These are phyloP conservation scores for Diaporthe sp. DNA, from an alignment of 2,329 filamentous ascomycete species.

Conservation along the genomic window DNA sequence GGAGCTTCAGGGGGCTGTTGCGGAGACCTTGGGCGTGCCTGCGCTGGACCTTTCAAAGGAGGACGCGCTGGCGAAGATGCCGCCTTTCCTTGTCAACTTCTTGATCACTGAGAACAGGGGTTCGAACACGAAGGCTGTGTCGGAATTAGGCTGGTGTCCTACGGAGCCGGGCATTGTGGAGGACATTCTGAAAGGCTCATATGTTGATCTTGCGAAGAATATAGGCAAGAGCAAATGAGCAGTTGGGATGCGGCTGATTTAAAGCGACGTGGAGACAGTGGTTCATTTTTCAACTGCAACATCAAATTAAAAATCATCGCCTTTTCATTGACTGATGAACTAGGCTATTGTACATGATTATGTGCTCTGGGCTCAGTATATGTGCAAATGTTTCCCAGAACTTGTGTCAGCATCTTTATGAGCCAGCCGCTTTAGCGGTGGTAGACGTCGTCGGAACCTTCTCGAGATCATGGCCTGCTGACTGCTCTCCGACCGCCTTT, in stretches of 20 bases:
- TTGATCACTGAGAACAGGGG: conserved; percentile 50
- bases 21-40: conserved; percentile 42
- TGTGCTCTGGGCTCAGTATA: not conserved
- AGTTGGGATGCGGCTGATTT: no score
- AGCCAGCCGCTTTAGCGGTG: not conserved
- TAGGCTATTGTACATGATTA: not conserved
- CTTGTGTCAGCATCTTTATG: not conserved
- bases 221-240: not conserved
- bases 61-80: conserved; percentile 45
- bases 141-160: conserved; percentile 54
- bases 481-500: conserved; percentile 8
- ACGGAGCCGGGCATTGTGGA: conserved; percentile 50
- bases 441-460: conserved; percentile 9
- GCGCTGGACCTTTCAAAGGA: conserved; percentile 43
- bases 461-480: conserved; percentile 4
- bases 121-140: conserved; percentile 52
- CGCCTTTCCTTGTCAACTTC: conserved; percentile 50
- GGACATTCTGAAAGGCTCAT: conserved; percentile 48
- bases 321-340: not conserved
- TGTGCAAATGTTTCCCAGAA: not conserved
- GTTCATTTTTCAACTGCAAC: no score
- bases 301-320: conserved; percentile 1
- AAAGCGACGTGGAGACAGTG: not conserved
- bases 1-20: conserved; percentile 42
- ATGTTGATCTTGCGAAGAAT: conserved; percentile 36